phyloP scores from a whole-genome alignment of 345 rosid species.

The Bruguiera gymnorhiza region DNA sequence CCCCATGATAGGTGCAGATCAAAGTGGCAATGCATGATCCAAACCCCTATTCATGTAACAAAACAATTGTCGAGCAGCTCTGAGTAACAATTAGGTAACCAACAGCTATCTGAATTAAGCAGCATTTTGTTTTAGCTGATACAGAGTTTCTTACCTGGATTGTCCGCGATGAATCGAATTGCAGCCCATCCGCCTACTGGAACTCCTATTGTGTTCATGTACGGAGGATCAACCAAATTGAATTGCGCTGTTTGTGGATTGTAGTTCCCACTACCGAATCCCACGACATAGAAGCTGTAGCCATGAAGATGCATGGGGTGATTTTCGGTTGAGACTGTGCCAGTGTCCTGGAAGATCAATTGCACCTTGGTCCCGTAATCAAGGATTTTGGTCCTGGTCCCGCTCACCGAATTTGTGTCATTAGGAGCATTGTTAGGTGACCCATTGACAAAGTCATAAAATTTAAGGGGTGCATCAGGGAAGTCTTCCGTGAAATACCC shows the following conservation, averaged over 20 bases:
- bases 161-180: conserved; percentile 67
- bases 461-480: conserved; percentile 55
- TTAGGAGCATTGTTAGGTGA: conserved; percentile 69
- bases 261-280: conserved; percentile 64
- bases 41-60: conserved; percentile 48
- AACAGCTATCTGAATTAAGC: neutral
- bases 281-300: conserved; percentile 76
- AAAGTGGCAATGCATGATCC: conserved; percentile 88
- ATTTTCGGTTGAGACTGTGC: conserved; percentile 68
- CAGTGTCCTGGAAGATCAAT: conserved; percentile 70
- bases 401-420: conserved; percentile 59
- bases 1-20: conserved; percentile 85
- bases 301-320: conserved; percentile 95
- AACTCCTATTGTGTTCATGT: conserved; percentile 82
- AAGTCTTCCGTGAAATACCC: conserved; percentile 68
- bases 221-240: conserved; percentile 77
- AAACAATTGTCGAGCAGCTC: neutral
- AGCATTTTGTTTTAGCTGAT: neutral
- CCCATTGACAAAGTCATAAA: conserved; percentile 76
- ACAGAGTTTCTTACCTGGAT: conserved; percentile 51
- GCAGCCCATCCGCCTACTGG: conserved; percentile 96
- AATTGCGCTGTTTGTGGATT: conserved; percentile 45
- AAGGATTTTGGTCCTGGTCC: conserved; percentile 61
- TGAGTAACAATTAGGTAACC: neutral
- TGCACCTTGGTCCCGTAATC: conserved; percentile 70